Evolutionary conservation across 176 grass and related monocot genomes (phyloP).

Genomic region (Coix lacrymajobi): DNA sequence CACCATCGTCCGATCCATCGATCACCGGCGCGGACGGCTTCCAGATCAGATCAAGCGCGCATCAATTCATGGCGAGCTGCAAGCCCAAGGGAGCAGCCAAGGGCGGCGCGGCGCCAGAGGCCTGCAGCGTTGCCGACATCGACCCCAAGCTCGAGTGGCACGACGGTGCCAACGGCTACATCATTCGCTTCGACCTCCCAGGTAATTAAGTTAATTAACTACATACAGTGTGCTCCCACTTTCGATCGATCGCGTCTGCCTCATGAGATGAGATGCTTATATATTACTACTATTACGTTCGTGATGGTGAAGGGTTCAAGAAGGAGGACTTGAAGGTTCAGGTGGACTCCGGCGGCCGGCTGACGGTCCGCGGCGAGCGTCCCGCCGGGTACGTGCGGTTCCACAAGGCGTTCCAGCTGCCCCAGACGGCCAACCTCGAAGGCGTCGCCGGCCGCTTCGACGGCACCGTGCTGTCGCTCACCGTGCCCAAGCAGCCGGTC

Average conservation of each 20-base stretch:
- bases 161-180: constrained; percentile 3
- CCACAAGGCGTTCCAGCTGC: constrained; percentile 35
- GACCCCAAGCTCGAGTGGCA: constrained; percentile 13
- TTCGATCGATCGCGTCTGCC: background rate
- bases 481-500: constrained; percentile 27
- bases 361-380: constrained; percentile 44
- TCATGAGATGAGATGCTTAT: background rate
- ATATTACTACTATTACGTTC: too few species aligned
- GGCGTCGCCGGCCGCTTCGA: constrained; percentile 42
- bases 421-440: constrained; percentile 31
- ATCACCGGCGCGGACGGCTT: background rate
- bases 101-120: background rate
- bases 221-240: background rate
- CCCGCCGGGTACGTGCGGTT: constrained; percentile 29
- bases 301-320: constrained; percentile 31
- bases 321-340: constrained; percentile 55
- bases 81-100: background rate
- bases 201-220: constrained; percentile 21
- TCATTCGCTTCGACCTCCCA: constrained; percentile 42
- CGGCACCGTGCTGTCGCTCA: constrained; percentile 30
- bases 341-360: constrained; percentile 31
- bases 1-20: background rate
- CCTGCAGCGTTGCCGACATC: constrained; percentile 18
- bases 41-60: background rate
- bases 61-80: constrained; percentile 17